Evolutionary conservation across 2,329 filamentous ascomycete species (phyloP).

Genomic region (Aureobasidium lini): DNA sequence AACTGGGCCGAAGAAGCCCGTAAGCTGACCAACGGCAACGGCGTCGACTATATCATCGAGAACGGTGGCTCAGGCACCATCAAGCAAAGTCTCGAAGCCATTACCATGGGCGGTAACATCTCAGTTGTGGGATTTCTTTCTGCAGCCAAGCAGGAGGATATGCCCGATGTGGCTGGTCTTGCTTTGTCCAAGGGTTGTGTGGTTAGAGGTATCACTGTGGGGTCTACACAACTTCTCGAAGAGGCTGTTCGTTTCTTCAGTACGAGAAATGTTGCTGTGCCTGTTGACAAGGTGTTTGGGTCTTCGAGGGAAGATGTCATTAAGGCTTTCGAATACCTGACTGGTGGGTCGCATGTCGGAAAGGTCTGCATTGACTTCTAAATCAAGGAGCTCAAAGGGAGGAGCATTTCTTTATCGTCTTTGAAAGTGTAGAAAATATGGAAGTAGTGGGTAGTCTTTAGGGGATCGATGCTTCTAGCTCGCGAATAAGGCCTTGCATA

Average conservation of each 20-base stretch:
- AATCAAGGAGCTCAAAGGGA: no score
- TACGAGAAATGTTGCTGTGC: constrained; percentile 21
- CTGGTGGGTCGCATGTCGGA: constrained; percentile 27
- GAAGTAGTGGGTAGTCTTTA: no score
- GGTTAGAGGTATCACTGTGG: constrained; percentile 31
- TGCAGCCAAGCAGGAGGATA: constrained; percentile 22
- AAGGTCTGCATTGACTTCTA: constrained; percentile 25
- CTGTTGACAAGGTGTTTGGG: constrained; percentile 30
- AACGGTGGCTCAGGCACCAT: constrained; percentile 43
- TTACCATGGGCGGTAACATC: constrained; percentile 36
- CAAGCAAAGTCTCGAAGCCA: constrained; percentile 34
- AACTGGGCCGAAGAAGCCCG: constrained; percentile 57
- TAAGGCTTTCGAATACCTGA: constrained; percentile 22
- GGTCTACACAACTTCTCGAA: constrained; percentile 31
- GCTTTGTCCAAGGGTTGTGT: constrained; percentile 26
- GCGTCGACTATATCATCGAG: constrained; percentile 45
- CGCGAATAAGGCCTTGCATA: no score
- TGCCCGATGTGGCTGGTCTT: constrained; percentile 27
- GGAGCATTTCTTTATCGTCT: no score
- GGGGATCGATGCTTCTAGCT: no score
- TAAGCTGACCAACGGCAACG: constrained; percentile 33
- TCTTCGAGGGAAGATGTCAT: constrained; percentile 27
- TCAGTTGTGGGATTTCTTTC: constrained; percentile 30
- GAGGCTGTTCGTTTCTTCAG: constrained; percentile 28
- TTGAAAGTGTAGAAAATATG: no score